Evolutionary conservation across 805 yeast species (phyloP), one percentile per base, ranked within the genome.

Genomic region (Schwanniomyces yamadae): DNA sequence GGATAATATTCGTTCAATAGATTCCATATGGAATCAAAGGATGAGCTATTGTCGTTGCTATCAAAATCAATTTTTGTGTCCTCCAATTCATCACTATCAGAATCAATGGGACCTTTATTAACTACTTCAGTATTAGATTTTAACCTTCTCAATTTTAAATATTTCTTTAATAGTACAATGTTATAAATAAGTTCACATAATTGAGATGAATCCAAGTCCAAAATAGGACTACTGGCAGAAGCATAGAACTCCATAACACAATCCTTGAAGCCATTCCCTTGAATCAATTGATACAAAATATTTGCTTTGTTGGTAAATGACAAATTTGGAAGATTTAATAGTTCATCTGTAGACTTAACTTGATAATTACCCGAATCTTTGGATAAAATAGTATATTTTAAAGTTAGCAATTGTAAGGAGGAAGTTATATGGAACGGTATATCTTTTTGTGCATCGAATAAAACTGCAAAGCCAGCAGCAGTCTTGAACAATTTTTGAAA

Each of bases 381-480:
- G 17, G 30, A 33, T 17, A 40, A 29, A 19, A 31, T 34, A 1
- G 50, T 42, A 34, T 55, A 61, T 26, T 53, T 46, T 5, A 63
- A 39, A 16, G 50, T 52, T 13, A 68, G 40, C 9, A 62, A 42
- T 50, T 63, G 71, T 1, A 63, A 35, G 1, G 71, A 57, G 6
- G 50, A 40, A 7, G 64, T 54, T 22, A 59, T 40, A 28, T 67
- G 66, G 15, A 65, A 41, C 2, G 73, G 73, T 6, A 34, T 36
- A 34, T 66, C 70, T 4, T 36, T 28, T 1, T 37, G 26, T 2
- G 61, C 46, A 32, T 61, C 54, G 44, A 68, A 69, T 12, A 65
- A 47, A 5, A 60, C 59, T 26, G 64, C 66, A 41, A 58, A 69
- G 1, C 73, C 74, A 4, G 73, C 71, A 31, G 68, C 25, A 40